Evolutionary conservation across 768 basidiomycete genomes (phyloP), one percentile per base, ranked within the genome.

Genomic region (Mycena metata): DNA sequence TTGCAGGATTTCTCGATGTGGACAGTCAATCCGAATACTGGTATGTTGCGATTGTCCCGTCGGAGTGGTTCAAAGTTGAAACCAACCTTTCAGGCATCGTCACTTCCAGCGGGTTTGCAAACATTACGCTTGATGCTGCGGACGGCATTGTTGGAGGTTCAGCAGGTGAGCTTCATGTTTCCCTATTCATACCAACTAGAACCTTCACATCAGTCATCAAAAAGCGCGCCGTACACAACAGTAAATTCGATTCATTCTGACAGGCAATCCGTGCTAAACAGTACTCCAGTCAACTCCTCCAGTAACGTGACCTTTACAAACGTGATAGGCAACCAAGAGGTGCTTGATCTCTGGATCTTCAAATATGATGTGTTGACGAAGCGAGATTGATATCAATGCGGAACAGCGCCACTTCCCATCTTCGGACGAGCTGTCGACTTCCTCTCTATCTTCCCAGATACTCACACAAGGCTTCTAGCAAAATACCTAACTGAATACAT

Each of bases 291-390:
- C 47, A 57, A 55, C 41, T 57, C 60, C 11, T 62, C 55, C 36
- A 67, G 66, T 54, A 67, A 67, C 36, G 60, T 67, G 16, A 67
- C 66, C 59, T 67, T 67, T 30, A 57, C 60, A 2, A 67, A 67
- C 66, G 21, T 67, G 35, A 11, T 58, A 12, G 66, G 66, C n/a
- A n/a, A n/a, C n/a, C n/a, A n/a, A n/a, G n/a, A n/a, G n/a, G n/a
- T n/a, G n/a, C n/a, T n/a, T n/a, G n/a, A n/a, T n/a, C n/a, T n/a
- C n/a, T n/a, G n/a, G n/a, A n/a, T n/a, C n/a, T n/a, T n/a, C n/a
- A n/a, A n/a, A n/a, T n/a, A n/a, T n/a, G n/a, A n/a, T n/a, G n/a
- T n/a, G n/a, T n/a, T n/a, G n/a, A n/a, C n/a, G n/a, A n/a, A n/a
- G n/a, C n/a, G n/a, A n/a, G n/a, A n/a, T n/a, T n/a, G n/a, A n/a